Evolutionary conservation across 306 rosid genomes (phyloP), one percentile per base, ranked within the genome.

Genomic region (Alnus rubra): DNA sequence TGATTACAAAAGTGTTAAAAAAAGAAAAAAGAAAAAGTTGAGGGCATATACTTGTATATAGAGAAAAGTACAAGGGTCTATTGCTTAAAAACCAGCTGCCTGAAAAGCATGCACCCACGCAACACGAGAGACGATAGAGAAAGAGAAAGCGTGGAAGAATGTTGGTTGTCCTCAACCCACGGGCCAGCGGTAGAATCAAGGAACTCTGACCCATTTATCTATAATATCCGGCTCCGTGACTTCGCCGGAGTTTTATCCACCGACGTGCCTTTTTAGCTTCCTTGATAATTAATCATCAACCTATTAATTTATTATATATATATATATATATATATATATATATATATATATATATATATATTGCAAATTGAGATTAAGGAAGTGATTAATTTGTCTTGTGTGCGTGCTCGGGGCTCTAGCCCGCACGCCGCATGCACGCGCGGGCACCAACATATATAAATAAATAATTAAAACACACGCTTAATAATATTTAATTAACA

Each of bases 81-180:
- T 23, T 8, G 13, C 49, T 30, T 31, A 70, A 78, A 55, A 63
- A 13, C 45, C 18, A 39, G 1, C 39, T 9, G 59, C 7, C 44
- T 69, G 3, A 12, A 5, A 47, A 18, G 69, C 49, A 12, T 69
- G 68, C 35, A 7, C 53, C 45, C 19, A 3, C 12, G 65, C 77
- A 23, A 39, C 5, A 60, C 5, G 19, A 50, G 48, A 10, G 49
- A 18, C 63, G 7, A 12, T 4, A 2, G 71, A 23, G 4, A 9
- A 33, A 33, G 28, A 33, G 37, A 1, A 5, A 5, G 2, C 9
- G 0, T 10, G 52, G 53, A 62, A 16, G 67, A 72, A 23, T 58
- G 67, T 71, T 62, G 78, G 49, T 3, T 79, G 82, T 79, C 74
- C 48, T 60, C 12, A 23, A 12, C 18, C 1, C 63, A 8, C 2